These are phyloP conservation scores for Adansonia digitata DNA, from an alignment of 345 rosid genomes.

Conservation along the genomic window DNA sequence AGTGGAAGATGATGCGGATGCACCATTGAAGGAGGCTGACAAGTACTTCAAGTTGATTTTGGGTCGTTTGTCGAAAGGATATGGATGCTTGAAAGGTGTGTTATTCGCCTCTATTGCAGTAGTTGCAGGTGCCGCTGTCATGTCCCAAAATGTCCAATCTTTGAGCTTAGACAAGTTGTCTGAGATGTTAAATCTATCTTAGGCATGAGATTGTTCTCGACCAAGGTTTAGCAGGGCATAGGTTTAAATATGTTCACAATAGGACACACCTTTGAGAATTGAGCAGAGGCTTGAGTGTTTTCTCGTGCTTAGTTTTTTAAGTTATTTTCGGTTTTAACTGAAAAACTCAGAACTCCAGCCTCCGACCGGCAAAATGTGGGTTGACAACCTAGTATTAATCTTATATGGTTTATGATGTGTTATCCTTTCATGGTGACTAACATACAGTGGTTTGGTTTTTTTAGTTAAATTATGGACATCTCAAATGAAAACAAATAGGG, in stretches of 20 bases:
- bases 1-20: conserved; percentile 19
- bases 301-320: not conserved
- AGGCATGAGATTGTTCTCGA: not conserved
- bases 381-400: not conserved
- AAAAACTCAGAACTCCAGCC: not conserved
- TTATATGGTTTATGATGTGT: not conserved
- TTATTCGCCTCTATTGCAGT: conserved; percentile 28
- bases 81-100: conserved; percentile 36
- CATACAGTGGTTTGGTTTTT: not conserved
- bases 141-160: conserved; percentile 28
- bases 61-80: conserved; percentile 29
- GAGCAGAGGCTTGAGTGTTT: not conserved
- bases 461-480: too few relatives aligned
- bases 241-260: not conserved
- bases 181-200: conserved; percentile 18
- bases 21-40: conserved; percentile 41
- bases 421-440: not conserved
- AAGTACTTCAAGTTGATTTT: conserved; percentile 41
- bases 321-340: not conserved
- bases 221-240: not conserved
- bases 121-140: conserved; percentile 33
- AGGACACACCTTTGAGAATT: not conserved
- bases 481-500: too few relatives aligned
- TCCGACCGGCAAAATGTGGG: not conserved
- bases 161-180: conserved; percentile 35